These are phyloP conservation scores for Cryphonectria radicalis DNA, from an alignment of 2,329 filamentous ascomycete genomes.

Conservation along the genomic window DNA sequence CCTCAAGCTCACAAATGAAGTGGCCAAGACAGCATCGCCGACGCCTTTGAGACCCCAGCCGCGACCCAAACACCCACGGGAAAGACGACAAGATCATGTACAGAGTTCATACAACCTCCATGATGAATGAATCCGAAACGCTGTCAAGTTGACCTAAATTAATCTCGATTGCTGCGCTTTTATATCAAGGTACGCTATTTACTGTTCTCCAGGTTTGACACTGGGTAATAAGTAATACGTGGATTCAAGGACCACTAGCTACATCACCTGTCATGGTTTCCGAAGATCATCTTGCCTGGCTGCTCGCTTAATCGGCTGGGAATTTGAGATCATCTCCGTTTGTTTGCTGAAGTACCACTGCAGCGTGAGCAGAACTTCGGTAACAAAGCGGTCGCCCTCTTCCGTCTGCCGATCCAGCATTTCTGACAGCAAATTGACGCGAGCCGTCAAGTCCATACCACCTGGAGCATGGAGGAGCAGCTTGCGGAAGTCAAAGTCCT, in stretches of 20 bases:
- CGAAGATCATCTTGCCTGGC: neutral
- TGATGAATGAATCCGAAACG: neutral
- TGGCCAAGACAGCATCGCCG: too few relatives aligned
- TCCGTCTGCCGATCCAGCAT: constrained; percentile 1
- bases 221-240: too few relatives aligned
- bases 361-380: neutral
- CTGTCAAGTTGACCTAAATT: neutral
- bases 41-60: too few relatives aligned
- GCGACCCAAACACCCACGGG: too few relatives aligned
- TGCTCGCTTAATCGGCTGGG: neutral
- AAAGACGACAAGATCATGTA: neutral
- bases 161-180: neutral
- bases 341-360: neutral
- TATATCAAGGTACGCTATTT: neutral
- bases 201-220: too few relatives aligned
- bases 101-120: neutral
- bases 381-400: neutral
- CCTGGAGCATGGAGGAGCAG: neutral
- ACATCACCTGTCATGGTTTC: neutral
- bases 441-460: neutral
- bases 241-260: too few relatives aligned
- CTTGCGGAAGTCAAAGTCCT: neutral
- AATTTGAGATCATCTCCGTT: neutral
- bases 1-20: too few relatives aligned
- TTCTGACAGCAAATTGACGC: neutral